These are phyloP conservation scores for Neurospora sp. DNA, from an alignment of 495 filamentous ascomycete species.

Conservation along the genomic window DNA sequence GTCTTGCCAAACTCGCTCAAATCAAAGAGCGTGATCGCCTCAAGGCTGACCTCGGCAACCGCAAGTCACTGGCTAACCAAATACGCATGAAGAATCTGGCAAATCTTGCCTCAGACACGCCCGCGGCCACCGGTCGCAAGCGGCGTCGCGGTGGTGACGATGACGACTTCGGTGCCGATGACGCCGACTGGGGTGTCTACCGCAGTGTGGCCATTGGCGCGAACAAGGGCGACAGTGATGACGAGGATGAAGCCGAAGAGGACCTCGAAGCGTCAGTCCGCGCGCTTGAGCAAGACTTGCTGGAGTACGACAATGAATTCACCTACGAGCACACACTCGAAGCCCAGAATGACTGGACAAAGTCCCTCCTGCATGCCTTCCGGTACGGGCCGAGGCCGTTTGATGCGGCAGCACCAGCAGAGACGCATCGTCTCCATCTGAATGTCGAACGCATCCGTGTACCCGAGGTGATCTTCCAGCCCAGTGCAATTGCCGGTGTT, in stretches of 20 bases:
- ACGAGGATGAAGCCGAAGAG: constrained; percentile 77
- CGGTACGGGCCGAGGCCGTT: constrained; percentile 77
- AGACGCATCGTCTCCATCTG: constrained; percentile 82
- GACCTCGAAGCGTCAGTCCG: constrained; percentile 65
- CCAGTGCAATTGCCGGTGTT: constrained; percentile 77
- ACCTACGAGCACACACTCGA: constrained; percentile 83
- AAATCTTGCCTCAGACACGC: constrained; percentile 85
- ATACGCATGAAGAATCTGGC: constrained; percentile 98
- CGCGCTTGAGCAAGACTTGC: constrained; percentile 68
- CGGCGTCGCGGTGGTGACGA: constrained; percentile 67
- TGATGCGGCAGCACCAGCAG: constrained; percentile 65
- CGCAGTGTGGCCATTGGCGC: constrained; percentile 73
- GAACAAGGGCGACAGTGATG: constrained; percentile 52
- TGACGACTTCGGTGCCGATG: constrained; percentile 92
- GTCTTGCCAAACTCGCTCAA: constrained; percentile 61
- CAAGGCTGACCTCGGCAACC: constrained; percentile 86
- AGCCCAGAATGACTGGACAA: constrained; percentile 89
- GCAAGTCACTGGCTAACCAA: constrained; percentile 89
- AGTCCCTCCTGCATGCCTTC: constrained; percentile 81
- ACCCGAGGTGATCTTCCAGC: constrained; percentile 91
- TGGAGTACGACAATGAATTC: constrained; percentile 79
- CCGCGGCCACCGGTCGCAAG: constrained; percentile 56
- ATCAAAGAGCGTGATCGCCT: constrained; percentile 90
- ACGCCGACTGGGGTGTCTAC: constrained; percentile 96
- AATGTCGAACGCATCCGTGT: constrained; percentile 96